These are phyloP conservation scores for Aspergillus udagawae DNA, from an alignment of 2,329 filamentous ascomycete genomes.

Conservation along the genomic window DNA sequence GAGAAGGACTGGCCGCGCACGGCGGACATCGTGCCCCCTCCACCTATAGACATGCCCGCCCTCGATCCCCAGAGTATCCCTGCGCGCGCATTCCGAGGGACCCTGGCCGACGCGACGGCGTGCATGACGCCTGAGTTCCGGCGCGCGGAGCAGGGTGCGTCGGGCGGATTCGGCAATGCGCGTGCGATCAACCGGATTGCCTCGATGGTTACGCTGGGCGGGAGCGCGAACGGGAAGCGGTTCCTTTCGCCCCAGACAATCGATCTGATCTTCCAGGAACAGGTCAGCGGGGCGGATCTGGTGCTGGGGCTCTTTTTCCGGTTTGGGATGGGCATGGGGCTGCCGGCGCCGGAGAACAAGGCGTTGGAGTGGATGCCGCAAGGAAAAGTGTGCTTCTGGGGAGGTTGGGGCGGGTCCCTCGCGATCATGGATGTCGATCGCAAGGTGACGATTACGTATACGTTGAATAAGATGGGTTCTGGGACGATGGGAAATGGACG, in stretches of 20 bases:
- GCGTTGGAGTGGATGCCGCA: slow-evolving; percentile 21
- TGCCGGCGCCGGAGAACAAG: slow-evolving; percentile 28
- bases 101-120: slow-evolving; percentile 16
- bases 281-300: slow-evolving; percentile 40
- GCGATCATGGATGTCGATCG: slow-evolving; percentile 43
- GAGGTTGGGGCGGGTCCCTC: slow-evolving; percentile 46
- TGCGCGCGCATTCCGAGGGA: slow-evolving; percentile 28
- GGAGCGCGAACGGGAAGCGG: slow-evolving; percentile 29
- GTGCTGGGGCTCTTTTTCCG: slow-evolving; percentile 32
- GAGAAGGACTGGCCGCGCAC: slow-evolving; percentile 43
- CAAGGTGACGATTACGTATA: slow-evolving; percentile 42
- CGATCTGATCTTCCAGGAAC: slow-evolving; percentile 45
- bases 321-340: slow-evolving; percentile 43
- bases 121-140: slow-evolving; percentile 33
- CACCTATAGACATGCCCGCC: slow-evolving; percentile 9
- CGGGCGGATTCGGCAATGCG: slow-evolving; percentile 47
- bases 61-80: slow-evolving; percentile 24
- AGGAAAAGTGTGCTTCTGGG: slow-evolving; percentile 40
- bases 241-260: slow-evolving; percentile 42
- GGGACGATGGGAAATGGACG: slow-evolving; percentile 27
- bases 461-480: slow-evolving; percentile 44
- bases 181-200: slow-evolving; percentile 41
- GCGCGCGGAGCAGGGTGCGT: slow-evolving; percentile 38
- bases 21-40: slow-evolving; percentile 31
- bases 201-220: slow-evolving; percentile 34